A percentile compares a stretch with the other conserved stretches of the same genome.
These are phyloP conservation scores for Fragosphaeria purpurea DNA, from an alignment of 2,329 filamentous ascomycete genomes.

Conservation along the genomic window DNA sequence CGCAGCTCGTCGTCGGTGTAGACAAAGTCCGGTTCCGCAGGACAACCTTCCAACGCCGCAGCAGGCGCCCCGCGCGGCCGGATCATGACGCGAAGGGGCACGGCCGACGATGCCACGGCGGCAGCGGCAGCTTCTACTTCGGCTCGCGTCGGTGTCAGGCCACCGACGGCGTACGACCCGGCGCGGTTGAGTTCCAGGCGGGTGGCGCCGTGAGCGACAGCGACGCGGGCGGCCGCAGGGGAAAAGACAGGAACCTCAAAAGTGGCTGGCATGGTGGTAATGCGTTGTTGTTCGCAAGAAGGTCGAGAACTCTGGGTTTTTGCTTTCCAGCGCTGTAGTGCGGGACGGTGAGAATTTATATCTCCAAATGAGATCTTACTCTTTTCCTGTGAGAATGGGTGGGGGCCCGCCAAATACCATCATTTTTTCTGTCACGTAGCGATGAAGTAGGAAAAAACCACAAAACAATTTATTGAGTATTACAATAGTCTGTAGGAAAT, in stretches of 20 bases:
- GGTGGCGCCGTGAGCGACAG: slow-evolving; percentile 32
- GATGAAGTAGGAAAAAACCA: no score
- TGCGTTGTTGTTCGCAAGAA: no score
- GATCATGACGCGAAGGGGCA: slow-evolving; percentile 45
- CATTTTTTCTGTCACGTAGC: no score
- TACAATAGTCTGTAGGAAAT: no score
- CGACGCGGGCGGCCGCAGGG: slow-evolving; percentile 26
- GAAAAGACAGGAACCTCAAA: slow-evolving; percentile 48
- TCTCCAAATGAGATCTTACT: no score
- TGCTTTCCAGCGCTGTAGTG: no score
- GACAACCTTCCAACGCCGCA: slow-evolving; percentile 7
- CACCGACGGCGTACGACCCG: slow-evolving; percentile 40
- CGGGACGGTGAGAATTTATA: no score
- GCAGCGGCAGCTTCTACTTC: slow-evolving; percentile 25
- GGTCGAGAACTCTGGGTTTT: no score
- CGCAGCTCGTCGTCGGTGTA: slow-evolving; percentile 35
- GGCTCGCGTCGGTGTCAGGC: slow-evolving; percentile 37
- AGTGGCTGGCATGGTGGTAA: not conserved
- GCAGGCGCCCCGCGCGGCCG: slow-evolving; percentile 35
- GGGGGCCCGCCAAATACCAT: no score
- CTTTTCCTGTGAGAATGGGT: no score
- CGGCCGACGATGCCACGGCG: slow-evolving; percentile 5
- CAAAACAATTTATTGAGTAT: no score
- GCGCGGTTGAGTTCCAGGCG: slow-evolving; percentile 45
- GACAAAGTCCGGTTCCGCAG: slow-evolving; percentile 31